Conservation (phyloP, 495 filamentous ascomycete species). For the Polyplosphaeria fusca region DNA sequence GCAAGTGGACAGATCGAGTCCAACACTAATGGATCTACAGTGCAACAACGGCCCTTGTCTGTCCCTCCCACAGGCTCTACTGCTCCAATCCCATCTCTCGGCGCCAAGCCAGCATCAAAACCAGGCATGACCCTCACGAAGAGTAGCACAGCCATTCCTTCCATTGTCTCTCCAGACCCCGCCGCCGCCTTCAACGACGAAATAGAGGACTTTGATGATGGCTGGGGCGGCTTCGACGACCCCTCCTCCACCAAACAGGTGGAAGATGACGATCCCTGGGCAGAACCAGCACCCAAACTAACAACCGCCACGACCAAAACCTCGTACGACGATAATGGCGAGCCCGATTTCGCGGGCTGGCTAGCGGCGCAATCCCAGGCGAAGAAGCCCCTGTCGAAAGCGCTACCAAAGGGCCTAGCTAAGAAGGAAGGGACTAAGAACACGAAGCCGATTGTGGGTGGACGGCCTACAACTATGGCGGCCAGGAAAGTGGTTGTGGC, state of each 20-base stretch:
- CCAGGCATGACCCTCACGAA: slow-evolving; percentile 23
- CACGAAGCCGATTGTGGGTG: slow-evolving; percentile 28
- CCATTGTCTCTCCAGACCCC: slow-evolving; percentile 29
- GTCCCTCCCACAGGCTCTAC: slow-evolving; percentile 25
- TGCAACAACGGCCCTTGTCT: slow-evolving; percentile 32
- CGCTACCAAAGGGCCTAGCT: slow-evolving; percentile 71
- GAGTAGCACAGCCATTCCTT: slow-evolving; percentile 52
- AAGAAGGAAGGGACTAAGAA: slow-evolving; percentile 48
- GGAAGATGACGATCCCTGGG: slow-evolving; percentile 27
- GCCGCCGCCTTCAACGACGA: slow-evolving; percentile 45
- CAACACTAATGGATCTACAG: slow-evolving; percentile 39
- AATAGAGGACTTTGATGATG: slow-evolving; percentile 54
- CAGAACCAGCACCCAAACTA: slow-evolving; percentile 12
- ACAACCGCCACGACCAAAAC: slow-evolving; percentile 41
- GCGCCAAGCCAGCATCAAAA: not conserved
- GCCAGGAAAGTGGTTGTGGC: slow-evolving; percentile 42
- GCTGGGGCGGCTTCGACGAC: slow-evolving; percentile 42
- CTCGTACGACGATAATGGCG: slow-evolving; percentile 74
- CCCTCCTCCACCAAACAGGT: slow-evolving; percentile 22
- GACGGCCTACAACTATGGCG: slow-evolving; percentile 37
- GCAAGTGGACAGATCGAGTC: slow-evolving; percentile 81
- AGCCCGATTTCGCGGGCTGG: slow-evolving; percentile 94
- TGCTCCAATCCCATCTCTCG: not conserved
- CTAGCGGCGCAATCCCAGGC: slow-evolving; percentile 75
- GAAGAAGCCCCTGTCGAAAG: slow-evolving; percentile 57